phyloP scores from a whole-genome alignment of 1,284 basidiomycete genomes.

The Cutaneotrichosporon dermatis region DNA sequence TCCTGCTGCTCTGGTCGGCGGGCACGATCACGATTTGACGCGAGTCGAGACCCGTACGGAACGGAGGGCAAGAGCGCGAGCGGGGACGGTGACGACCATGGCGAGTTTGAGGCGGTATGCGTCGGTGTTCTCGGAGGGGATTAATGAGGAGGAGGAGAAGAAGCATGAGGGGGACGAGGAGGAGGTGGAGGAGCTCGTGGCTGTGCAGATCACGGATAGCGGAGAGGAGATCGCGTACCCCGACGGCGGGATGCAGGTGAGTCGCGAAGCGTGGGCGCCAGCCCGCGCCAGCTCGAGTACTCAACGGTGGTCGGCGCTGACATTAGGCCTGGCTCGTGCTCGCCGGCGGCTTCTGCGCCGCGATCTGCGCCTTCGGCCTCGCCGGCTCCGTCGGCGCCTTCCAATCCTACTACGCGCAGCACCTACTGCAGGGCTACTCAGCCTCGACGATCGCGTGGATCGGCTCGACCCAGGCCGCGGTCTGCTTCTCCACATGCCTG shows the following conservation, averaged over 20 bases:
- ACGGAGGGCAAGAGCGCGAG: constrained; percentile 10
- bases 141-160: neutral
- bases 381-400: constrained; percentile 35
- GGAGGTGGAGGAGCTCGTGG: constrained; percentile 19
- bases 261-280: too few species aligned
- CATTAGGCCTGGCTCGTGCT: constrained; percentile 29
- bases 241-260: constrained; percentile 24
- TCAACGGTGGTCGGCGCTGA: neutral
- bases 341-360: constrained; percentile 32
- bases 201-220: constrained; percentile 18
- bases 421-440: constrained; percentile 27
- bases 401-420: constrained; percentile 33
- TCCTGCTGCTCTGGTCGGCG: constrained; percentile 9
- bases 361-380: constrained; percentile 41
- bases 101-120: constrained; percentile 7
- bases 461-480: constrained; percentile 31
- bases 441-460: constrained; percentile 39
- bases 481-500: constrained; percentile 32
- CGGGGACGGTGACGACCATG: constrained; percentile 14
- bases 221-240: constrained; percentile 24
- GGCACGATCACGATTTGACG: constrained; percentile 7
- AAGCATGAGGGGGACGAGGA: constrained; percentile 3
- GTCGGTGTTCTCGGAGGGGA: neutral
- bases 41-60: constrained; percentile 17
- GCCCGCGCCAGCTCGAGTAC: too few species aligned